These are phyloP conservation scores for Potentilla sterilis DNA, from an alignment of 306 rosid genomes.

Conservation along the genomic window DNA sequence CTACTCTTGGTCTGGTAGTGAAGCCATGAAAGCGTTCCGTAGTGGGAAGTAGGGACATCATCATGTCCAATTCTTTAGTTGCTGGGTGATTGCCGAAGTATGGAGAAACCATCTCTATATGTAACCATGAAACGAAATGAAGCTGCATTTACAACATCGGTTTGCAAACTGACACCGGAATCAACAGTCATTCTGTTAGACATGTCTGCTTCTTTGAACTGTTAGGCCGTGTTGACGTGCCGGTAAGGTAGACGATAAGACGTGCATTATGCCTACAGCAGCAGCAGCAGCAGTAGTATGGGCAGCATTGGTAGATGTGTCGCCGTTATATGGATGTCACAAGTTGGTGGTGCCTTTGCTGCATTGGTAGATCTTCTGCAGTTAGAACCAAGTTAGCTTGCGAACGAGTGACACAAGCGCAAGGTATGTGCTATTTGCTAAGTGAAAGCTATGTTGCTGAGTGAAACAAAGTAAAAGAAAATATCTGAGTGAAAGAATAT, in stretches of 20 bases:
- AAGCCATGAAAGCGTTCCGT: conserved; percentile 48
- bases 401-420: conserved; percentile 46
- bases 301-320: conserved; percentile 61
- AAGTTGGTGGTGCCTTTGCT: conserved; percentile 46
- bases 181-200: conserved; percentile 49
- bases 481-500: not conserved
- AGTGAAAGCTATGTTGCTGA: not conserved
- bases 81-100: conserved; percentile 53
- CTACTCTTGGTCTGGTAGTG: conserved; percentile 44
- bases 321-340: conserved; percentile 46
- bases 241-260: conserved; percentile 56
- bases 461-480: not conserved
- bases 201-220: conserved; percentile 60
- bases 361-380: too few relatives aligned
- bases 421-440: not conserved
- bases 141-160: conserved; percentile 46
- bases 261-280: conserved; percentile 31
- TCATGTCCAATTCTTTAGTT: conserved; percentile 51
- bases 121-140: conserved; percentile 50
- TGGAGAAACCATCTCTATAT: conserved; percentile 40
- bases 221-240: conserved; percentile 60
- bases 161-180: conserved; percentile 44
- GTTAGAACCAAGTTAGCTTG: conserved; percentile 51
- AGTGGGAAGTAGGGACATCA: conserved; percentile 44
- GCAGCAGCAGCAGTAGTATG: conserved; percentile 45